Base-by-base conservation (phyloP, 345 rosid genomes). In the Gossypium australe region DNA sequence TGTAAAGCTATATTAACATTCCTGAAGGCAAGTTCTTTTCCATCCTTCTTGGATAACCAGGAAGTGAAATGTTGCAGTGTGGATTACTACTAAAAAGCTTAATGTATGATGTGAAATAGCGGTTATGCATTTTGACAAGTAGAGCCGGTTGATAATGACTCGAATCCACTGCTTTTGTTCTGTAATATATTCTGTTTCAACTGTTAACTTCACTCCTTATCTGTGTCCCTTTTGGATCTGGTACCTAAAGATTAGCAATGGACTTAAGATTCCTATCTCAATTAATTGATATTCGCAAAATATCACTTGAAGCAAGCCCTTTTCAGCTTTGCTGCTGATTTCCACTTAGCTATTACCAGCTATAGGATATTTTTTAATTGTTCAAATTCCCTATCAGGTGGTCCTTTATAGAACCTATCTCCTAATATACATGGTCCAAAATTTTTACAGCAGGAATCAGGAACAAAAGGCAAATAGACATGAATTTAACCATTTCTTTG, bases 1-100 rank as follows among this genome's bases (percentile, higher is more conserved):
- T 67, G 71, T 67, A 67, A 67, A 67, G 71, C 57, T 47, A 22
- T 34, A 67, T 67, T 45, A 11, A 29, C 9, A 63, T 1, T 44
- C 17, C 7, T 44, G 34, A 67, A 22, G 71, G 53, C 55, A 18
- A 20, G 55, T 67, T 67, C 38, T 20, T 67, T 67, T 45, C 51
- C 49, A 20, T 22, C 53, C 16, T 66, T 44, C 34, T 66, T 41
- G 24, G 16, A 41, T n/a, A 41, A 45, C 53, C 70, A 22, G 34
- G 7, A 67, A 22, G 55, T 7, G 71, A 47, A 27, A 27, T 12
- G 10, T 1, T 45, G 18, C 18, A 45, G 55, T 45, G 38, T 20
- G 71, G 24, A 47, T 67, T 45, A 13, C 38, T 20, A 7, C 34
- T 22, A 22, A 67, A 67, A 45, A 3, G 71, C 38, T 22, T 22